Conservation (phyloP, 139 green algal genomes). For the Coccomyxa sp. region DNA sequence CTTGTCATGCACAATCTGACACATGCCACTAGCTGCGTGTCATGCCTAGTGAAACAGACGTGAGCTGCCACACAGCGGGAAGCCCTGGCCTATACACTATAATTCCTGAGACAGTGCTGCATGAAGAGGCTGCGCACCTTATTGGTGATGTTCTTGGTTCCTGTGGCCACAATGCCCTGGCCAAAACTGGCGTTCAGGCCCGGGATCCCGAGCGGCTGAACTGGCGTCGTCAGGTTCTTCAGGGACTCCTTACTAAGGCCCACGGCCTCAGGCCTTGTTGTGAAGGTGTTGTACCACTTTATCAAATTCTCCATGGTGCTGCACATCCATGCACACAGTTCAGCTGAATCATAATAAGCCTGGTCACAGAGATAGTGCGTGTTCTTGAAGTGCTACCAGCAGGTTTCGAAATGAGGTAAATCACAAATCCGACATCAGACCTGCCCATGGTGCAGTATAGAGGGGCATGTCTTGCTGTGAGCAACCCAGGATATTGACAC, state of each 20-base stretch:
- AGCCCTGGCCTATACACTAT: neutral
- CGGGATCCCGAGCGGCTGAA: neutral
- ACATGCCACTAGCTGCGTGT: neutral
- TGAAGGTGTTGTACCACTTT: neutral
- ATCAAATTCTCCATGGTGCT: neutral
- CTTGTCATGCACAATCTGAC: neutral
- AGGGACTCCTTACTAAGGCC: neutral
- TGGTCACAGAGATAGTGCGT: neutral
- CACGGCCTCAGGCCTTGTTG: neutral
- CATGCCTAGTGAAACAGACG: no score
- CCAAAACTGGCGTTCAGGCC: neutral
- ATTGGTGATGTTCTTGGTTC: neutral
- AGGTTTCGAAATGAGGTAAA: neutral
- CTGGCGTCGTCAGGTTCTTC: neutral
- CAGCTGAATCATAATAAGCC: neutral
- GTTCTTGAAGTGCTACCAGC: neutral
- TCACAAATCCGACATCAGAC: neutral
- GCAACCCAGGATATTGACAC: no score
- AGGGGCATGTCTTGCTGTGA: neutral
- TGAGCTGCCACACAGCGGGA: no score
- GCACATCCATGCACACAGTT: neutral
- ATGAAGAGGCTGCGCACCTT: neutral
- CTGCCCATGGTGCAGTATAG: neutral
- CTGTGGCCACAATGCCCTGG: neutral
- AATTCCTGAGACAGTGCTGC: neutral